These are phyloP conservation scores for Ophioceras dolichostomum DNA, from an alignment of 2,329 filamentous ascomycete species.

Conservation along the genomic window DNA sequence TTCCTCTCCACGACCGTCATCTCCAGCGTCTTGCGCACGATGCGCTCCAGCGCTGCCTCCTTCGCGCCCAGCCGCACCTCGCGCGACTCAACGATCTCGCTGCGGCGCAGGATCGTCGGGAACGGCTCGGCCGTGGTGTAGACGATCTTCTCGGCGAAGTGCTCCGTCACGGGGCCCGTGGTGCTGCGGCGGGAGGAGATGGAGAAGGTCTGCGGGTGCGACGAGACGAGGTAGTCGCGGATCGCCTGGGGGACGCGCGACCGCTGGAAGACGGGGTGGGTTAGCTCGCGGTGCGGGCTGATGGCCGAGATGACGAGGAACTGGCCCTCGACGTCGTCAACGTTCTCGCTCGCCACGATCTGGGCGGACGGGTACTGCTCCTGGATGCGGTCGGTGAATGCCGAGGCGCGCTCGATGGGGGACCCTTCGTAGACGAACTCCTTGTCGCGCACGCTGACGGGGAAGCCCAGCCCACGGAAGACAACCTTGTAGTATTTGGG, in stretches of 20 bases:
- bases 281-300: slow-evolving; percentile 68
- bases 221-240: slow-evolving; percentile 74
- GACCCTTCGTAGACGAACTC: slow-evolving; percentile 85
- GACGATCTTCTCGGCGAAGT: slow-evolving; percentile 72
- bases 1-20: slow-evolving; percentile 65
- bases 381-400: slow-evolving; percentile 85
- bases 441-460: slow-evolving; percentile 69
- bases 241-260: slow-evolving; percentile 73
- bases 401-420: slow-evolving; percentile 61
- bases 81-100: slow-evolving; percentile 63
- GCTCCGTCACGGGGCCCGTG: slow-evolving; percentile 55
- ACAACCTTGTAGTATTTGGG: slow-evolving; percentile 86
- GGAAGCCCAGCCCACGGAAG: slow-evolving; percentile 84
- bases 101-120: slow-evolving; percentile 80
- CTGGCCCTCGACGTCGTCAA: slow-evolving; percentile 80
- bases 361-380: slow-evolving; percentile 80
- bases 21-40: slow-evolving; percentile 82
- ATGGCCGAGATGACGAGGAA: slow-evolving; percentile 75
- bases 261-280: slow-evolving; percentile 76
- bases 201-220: slow-evolving; percentile 67
- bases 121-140: slow-evolving; percentile 79
- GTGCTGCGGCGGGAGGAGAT: slow-evolving; percentile 62
- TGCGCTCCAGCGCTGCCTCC: slow-evolving; percentile 83
- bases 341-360: slow-evolving; percentile 56
- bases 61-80: slow-evolving; percentile 59